Percentiles rank a stretch among this genome's conserved stretches.
These are phyloP conservation scores for Phialophora chinensis DNA, from an alignment of 2,329 filamentous ascomycete genomes.

Conservation along the genomic window DNA sequence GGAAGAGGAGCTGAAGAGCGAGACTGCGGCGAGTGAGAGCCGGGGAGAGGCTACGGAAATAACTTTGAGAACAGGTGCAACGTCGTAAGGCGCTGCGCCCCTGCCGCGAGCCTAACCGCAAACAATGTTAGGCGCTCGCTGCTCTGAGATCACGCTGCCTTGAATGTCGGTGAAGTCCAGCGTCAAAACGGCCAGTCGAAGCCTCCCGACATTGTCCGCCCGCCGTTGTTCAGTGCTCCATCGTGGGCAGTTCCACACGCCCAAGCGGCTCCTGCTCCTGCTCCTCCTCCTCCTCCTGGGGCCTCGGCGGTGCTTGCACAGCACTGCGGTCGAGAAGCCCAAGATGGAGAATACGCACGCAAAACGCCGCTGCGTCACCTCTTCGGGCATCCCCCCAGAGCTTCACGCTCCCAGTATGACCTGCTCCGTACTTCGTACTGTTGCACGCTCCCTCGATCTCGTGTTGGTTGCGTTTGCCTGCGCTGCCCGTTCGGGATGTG, in stretches of 20 bases:
- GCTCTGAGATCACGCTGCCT: constrained; percentile 13
- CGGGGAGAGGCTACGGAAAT: constrained; percentile 29
- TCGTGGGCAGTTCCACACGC: constrained; percentile 1
- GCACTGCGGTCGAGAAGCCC: too few species aligned
- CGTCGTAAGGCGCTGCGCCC: constrained; percentile 34
- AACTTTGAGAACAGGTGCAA: constrained; percentile 33
- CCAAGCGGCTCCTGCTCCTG: background rate
- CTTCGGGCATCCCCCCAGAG: background rate
- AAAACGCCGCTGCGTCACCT: background rate
- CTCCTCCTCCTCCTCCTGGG: background rate
- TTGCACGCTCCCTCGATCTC: background rate
- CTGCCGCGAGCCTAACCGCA: constrained; percentile 21
- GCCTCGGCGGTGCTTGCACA: background rate
- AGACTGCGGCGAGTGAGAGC: constrained; percentile 2
- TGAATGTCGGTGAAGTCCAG: constrained; percentile 4
- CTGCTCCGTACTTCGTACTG: background rate
- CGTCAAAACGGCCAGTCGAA: constrained; percentile 11
- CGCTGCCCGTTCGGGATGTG: background rate
- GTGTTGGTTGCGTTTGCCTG: background rate
- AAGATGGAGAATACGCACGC: background rate
- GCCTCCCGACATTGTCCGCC: constrained; percentile 12
- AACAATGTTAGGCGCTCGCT: constrained; percentile 19
- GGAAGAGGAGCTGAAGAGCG: constrained; percentile 25
- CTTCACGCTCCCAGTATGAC: background rate
- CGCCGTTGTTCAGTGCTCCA: constrained; percentile 8